Base-by-base conservation (phyloP, 352 stramenopile genomes). In the Globisporangium acanthophoron region DNA sequence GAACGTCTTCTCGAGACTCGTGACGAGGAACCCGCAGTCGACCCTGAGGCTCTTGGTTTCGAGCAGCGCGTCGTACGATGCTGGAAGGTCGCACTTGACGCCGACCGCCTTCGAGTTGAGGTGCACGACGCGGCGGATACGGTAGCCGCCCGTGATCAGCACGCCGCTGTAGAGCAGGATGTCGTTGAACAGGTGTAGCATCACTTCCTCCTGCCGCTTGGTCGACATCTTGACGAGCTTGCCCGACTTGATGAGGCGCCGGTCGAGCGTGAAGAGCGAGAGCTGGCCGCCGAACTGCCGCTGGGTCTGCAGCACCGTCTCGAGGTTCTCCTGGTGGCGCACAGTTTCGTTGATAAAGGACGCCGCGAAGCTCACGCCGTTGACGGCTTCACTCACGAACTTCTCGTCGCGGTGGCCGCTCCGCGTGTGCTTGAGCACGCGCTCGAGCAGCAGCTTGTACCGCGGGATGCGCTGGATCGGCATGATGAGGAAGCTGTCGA, bases 401-500 rank as follows among this genome's bases (percentile, higher is more conserved):
- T 58, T 45, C n/a, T 78, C 67, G 41, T 97, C 87, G 0, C 70
- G 66, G 52, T 96, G 78, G 11, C 69, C 71, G 3, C 56, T 45
- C 0, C 61, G 62, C 0, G 91, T 97, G 57, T 88, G 70, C 59
- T 95, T 71, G 24, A 76, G 70, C 5, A 97, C 67, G 9, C 85
- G 72, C 62, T 94, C 74, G 0, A 97, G 64, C 4, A 97, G 64
- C 31, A 97, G 56, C 50, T 96, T 95, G 68, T 97, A 97, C 1
- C 90, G 74, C 20, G 91, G 91, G 39, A 97, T 94, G 5, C 91
- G 81, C 67, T 97, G 91, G 27, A 97, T 93, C 0, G 91, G 91
- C 76, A 94, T 94, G 62, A 97, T 97, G 37, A 97, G 60, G 37
- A 96, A 59, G 47, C 83, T 94, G 50, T 94, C 81, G 51, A 96